These are phyloP conservation scores for Musa balbisiana DNA, from an alignment of 202 grass and related monocot genomes.

Conservation along the genomic window DNA sequence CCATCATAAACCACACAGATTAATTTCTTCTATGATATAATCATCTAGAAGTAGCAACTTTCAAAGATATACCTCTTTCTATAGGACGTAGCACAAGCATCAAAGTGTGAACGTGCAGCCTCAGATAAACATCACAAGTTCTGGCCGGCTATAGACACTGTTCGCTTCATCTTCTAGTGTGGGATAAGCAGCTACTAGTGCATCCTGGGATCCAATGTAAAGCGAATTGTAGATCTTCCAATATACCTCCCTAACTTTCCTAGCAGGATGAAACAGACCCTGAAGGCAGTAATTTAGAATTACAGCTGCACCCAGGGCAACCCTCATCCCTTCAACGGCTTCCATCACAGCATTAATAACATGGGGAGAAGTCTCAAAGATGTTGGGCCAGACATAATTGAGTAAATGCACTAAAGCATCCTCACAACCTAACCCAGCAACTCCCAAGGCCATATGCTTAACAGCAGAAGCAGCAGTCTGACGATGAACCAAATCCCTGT, in stretches of 20 bases:
- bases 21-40: background rate
- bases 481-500: slow-evolving; percentile 84
- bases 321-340: slow-evolving; percentile 89
- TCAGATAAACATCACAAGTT: slow-evolving; percentile 71
- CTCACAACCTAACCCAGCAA: slow-evolving; percentile 91
- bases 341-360: slow-evolving; percentile 99
- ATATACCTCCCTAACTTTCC: slow-evolving; percentile 96
- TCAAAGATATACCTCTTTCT: background rate
- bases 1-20: background rate
- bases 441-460: slow-evolving; percentile 89
- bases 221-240: slow-evolving; percentile 98
- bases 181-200: slow-evolving; percentile 76
- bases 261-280: slow-evolving; percentile 89
- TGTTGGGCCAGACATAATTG: slow-evolving; percentile 93
- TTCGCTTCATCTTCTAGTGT: slow-evolving; percentile 46
- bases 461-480: slow-evolving; percentile 94
- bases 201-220: slow-evolving; percentile 88
- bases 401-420: slow-evolving; percentile 92
- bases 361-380: slow-evolving; percentile 95
- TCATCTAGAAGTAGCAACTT: background rate
- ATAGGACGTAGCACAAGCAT: background rate
- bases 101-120: background rate
- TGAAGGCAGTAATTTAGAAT: slow-evolving; percentile 94
- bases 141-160: slow-evolving; percentile 65
- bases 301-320: slow-evolving; percentile 78